Conservation (phyloP, 306 rosid genomes). For the Cyamopsis tetragonoloba region DNA sequence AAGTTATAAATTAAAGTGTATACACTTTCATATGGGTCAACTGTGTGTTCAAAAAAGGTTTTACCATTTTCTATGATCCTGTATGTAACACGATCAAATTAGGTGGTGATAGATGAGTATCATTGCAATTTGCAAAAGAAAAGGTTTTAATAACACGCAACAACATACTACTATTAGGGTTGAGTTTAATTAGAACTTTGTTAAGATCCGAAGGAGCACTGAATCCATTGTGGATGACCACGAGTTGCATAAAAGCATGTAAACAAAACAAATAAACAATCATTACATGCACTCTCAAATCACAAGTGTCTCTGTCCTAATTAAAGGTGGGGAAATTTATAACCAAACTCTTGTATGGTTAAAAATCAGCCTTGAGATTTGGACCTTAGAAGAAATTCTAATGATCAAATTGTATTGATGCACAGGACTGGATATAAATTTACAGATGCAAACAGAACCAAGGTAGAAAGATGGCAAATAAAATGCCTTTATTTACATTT, state of each 20-base stretch:
- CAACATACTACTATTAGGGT: background rate
- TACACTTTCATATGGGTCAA: background rate
- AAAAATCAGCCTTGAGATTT: constrained; percentile 16
- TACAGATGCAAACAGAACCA: background rate
- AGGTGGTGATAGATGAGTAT: background rate
- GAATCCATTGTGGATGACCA: background rate
- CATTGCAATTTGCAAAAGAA: background rate
- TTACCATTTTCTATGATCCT: background rate
- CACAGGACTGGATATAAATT: background rate
- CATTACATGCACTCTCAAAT: constrained; percentile 19
- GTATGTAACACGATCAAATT: background rate
- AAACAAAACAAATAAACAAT: background rate
- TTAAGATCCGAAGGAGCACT: background rate
- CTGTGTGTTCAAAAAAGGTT: background rate
- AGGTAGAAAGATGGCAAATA: background rate
- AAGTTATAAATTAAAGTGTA: background rate
- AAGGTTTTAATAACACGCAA: constrained; percentile 10
- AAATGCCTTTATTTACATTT: constrained; percentile 3
- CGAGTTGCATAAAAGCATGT: background rate
- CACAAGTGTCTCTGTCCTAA: constrained; percentile 15
- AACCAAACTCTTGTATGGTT: background rate
- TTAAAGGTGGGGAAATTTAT: background rate
- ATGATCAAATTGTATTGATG: constrained; percentile 6
- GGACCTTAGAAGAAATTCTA: background rate
- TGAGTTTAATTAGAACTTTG: background rate